Evolutionary conservation across 148 eudicot genomes (phyloP), one percentile per base, ranked within the genome.

Genomic region (Nepenthes mirabilis): DNA sequence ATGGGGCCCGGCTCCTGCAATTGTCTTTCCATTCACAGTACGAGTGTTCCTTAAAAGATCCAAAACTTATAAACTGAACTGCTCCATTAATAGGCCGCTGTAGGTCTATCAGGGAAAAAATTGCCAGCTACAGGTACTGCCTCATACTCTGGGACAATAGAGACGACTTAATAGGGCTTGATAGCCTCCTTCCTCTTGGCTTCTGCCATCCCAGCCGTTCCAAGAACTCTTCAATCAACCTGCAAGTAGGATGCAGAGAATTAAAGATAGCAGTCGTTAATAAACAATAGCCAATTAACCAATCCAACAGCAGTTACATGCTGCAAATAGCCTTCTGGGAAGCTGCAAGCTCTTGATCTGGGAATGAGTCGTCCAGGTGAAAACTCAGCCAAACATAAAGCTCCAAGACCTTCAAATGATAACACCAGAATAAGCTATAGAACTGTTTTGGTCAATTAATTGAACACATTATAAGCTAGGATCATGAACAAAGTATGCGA

Each of bases 341-440:
- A 57, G 96, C 73, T 47, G 99, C 99, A 59, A 93, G 68, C 61
- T 93, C 91, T n/a, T 74, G 96, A 74, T 93, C 96, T 8, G 96
- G 99, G 68, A 93, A 93, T 52, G 95, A 72, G 9, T 93, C 95
- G 37, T 88, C 91, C 61, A 86, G 49, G 60, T 88, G 95, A 68
- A 68, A 93, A 75, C 96, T 78, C 73, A 93, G 73, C 99, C 99
- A 93, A 48, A 89, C 99, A 68, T 93, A 93, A 65, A 88, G 84
- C 75, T 93, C 99, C 81, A 93, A 70, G 62, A 93, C 99, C 99
- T 93, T 70, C 75, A 73, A 56, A 37, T 51, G 34, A 63, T 43
- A 62, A 34, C 48, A 37, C 56, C 35, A 61, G 23, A 50, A 52
- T 48, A 54, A 62, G 45, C 1, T 40, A 40, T 4, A 40, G 45